Evolutionary conservation across 768 basidiomycete genomes (phyloP).

Genomic region (Tulasnella sp.): DNA sequence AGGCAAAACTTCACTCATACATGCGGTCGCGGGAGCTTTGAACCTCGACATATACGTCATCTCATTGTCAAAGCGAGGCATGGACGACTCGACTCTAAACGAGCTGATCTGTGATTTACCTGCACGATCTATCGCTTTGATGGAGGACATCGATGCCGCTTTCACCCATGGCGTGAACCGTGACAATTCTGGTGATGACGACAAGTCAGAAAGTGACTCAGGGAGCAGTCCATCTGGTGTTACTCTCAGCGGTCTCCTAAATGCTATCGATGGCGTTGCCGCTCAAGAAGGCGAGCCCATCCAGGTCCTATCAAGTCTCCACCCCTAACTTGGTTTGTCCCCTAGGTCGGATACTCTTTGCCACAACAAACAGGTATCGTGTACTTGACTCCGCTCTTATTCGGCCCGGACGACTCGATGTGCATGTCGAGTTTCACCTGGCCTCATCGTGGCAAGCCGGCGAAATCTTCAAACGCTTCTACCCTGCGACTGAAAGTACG

Average conservation of each 20-base stretch:
- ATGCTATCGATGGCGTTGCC: constrained; percentile 66
- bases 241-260: constrained; percentile 61
- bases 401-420: constrained; percentile 69
- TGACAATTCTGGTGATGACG: constrained; percentile 19
- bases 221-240: constrained; percentile 28
- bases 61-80: constrained; percentile 46
- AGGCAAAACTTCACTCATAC: constrained; percentile 69
- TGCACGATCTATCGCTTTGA: constrained; percentile 58
- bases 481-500: constrained; percentile 25
- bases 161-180: constrained; percentile 38
- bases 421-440: constrained; percentile 65
- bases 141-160: constrained; percentile 78
- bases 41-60: constrained; percentile 61
- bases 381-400: constrained; percentile 61
- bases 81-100: constrained; percentile 50
- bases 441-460: constrained; percentile 56
- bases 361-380: constrained; percentile 62
- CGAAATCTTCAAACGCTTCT: constrained; percentile 58
- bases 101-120: constrained; percentile 51
- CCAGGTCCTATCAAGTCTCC: neutral
- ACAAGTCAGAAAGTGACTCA: neutral
- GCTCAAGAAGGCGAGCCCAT: constrained; percentile 46
- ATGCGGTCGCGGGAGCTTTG: constrained; percentile 66
- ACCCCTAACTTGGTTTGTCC: neutral
- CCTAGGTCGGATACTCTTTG: constrained; percentile 54